Evolutionary conservation across 305 asterid species (phyloP).

Genomic region (Nicotiana rustica): DNA sequence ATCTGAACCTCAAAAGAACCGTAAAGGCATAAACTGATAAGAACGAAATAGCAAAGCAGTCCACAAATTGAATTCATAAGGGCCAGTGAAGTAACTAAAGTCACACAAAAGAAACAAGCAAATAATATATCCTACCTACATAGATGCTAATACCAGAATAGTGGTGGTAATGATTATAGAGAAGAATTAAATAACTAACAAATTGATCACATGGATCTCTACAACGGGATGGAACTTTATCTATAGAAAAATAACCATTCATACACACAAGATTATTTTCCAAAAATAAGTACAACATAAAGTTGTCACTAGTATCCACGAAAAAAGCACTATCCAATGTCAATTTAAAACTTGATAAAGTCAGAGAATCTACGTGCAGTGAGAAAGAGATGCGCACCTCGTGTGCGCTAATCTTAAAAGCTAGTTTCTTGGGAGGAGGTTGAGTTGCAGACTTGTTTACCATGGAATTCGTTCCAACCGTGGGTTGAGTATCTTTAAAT

Average conservation of each 20-base stretch:
- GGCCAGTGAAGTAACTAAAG: conserved; percentile 12
- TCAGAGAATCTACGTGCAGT: not conserved
- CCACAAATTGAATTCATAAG: conserved; percentile 9
- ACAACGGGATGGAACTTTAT: not conserved
- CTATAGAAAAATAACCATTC: conserved; percentile 11
- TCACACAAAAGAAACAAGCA: not conserved
- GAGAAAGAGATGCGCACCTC: conserved; percentile 56
- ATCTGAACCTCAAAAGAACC: conserved; percentile 4
- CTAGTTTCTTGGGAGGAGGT: conserved; percentile 57
- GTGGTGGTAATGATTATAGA: not conserved
- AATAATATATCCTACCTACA: not conserved
- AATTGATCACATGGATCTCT: conserved; percentile 26
- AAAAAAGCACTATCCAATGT: conserved; percentile 11
- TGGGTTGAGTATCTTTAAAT: conserved; percentile 40
- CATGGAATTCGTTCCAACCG: conserved; percentile 45
- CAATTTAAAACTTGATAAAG: conserved; percentile 19
- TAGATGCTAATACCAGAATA: conserved; percentile 3
- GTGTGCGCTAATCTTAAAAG: conserved; percentile 69
- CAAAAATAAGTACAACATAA: not conserved
- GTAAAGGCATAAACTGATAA: not conserved
- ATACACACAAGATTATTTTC: not conserved
- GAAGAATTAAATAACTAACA: conserved; percentile 1
- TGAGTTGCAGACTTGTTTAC: conserved; percentile 49
- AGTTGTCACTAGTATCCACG: not conserved
- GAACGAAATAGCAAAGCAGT: conserved; percentile 7